These are phyloP conservation scores for Medicago ruthenica DNA, from an alignment of 306 rosid genomes.

Conservation along the genomic window DNA sequence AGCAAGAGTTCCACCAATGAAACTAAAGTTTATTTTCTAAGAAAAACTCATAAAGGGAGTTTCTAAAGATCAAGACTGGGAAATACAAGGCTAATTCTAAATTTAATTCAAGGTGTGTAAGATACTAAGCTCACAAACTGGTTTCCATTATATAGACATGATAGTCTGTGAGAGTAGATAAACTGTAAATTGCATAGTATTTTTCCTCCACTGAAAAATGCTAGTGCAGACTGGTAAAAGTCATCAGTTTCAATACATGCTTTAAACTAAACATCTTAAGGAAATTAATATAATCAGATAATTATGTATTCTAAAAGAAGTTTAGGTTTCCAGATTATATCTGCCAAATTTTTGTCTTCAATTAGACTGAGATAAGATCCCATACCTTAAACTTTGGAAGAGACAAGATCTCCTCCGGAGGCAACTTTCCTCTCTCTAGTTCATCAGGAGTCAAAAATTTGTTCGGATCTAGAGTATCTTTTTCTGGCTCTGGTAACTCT, in stretches of 20 bases:
- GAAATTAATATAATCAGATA: not conserved
- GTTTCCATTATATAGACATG: not conserved
- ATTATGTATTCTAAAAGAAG: not conserved
- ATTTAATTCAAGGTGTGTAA: not conserved
- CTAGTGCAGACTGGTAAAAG: not conserved
- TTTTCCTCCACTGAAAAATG: not conserved
- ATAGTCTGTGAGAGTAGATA: not conserved
- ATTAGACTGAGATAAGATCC: constrained; percentile 3
- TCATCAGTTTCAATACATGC: not conserved
- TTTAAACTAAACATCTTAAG: not conserved
- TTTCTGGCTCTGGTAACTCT: constrained; percentile 64
- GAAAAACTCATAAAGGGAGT: not conserved
- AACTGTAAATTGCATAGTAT: not conserved
- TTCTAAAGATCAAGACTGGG: not conserved
- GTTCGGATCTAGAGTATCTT: constrained; percentile 54
- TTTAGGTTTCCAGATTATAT: not conserved
- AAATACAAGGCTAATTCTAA: not conserved
- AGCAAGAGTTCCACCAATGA: not conserved
- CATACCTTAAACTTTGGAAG: constrained; percentile 96
- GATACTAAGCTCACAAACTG: not conserved
- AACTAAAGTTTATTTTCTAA: constrained; percentile 9
- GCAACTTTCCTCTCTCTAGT: constrained; percentile 76
- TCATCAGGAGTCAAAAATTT: constrained; percentile 72
- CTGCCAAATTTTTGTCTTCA: not conserved
- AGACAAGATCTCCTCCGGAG: constrained; percentile 86